phyloP scores from a whole-genome alignment of 2,329 filamentous ascomycete species.

The Colletotrichum filicis region DNA sequence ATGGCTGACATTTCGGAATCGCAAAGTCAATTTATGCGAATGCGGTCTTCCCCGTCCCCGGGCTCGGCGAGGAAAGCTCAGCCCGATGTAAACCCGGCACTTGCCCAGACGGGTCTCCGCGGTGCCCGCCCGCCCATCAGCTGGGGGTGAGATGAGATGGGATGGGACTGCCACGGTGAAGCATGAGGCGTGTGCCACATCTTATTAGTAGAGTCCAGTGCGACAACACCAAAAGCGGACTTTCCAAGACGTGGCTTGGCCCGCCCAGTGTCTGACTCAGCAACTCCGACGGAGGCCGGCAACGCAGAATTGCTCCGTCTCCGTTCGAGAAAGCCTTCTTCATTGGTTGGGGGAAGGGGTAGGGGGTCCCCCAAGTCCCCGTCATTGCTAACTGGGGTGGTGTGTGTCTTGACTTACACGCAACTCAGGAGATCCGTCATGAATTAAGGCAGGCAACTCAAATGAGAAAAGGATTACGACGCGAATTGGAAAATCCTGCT shows the following conservation, averaged over 20 bases:
- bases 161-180: not conserved
- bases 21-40: slow-evolving; percentile 12
- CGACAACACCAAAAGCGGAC: no score
- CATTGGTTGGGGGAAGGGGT: not conserved
- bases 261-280: not conserved
- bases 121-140: not conserved
- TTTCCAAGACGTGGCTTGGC: not conserved
- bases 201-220: no score
- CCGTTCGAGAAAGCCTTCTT: not conserved
- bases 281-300: slow-evolving; percentile 32
- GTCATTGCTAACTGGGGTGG: slow-evolving; percentile 7
- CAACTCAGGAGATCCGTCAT: slow-evolving; percentile 11
- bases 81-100: slow-evolving; percentile 2
- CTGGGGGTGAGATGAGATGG: not conserved
- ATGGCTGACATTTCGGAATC: not conserved
- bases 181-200: not conserved
- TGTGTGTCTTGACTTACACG: slow-evolving; percentile 28
- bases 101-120: not conserved
- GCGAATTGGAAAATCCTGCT: slow-evolving; percentile 1
- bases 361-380: not conserved
- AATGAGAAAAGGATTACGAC: slow-evolving; percentile 18
- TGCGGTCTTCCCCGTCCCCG: not conserved
- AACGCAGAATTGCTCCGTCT: slow-evolving; percentile 1
- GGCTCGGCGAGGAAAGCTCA: not conserved
- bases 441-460: slow-evolving; percentile 1